phyloP scores from a whole-genome alignment of 2,329 filamentous ascomycete genomes.

The Escovopsis weberi region DNA sequence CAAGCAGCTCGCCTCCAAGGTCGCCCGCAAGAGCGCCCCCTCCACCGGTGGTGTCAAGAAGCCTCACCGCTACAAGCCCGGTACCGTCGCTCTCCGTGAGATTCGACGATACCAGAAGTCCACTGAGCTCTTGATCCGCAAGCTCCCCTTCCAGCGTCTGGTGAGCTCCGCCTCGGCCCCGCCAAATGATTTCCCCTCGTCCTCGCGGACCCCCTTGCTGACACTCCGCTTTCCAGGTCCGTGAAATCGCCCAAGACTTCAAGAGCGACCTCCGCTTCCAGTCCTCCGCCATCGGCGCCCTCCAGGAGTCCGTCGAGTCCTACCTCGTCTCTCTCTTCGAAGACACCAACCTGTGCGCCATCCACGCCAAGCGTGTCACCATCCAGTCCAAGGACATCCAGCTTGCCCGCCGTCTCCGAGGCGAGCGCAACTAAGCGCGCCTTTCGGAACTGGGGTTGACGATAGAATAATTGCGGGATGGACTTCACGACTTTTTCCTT shows the following conservation, averaged over 20 bases:
- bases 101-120: constrained; percentile 98
- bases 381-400: constrained; percentile 98
- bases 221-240: constrained; percentile 34
- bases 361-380: constrained; percentile 98
- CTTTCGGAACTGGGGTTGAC: constrained; percentile 2
- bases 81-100: constrained; percentile 94
- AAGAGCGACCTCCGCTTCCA: constrained; percentile 96
- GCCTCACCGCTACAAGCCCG: constrained; percentile 80
- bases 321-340: constrained; percentile 98
- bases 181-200: constrained; percentile 5
- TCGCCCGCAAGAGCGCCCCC: constrained; percentile 93
- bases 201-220: background rate
- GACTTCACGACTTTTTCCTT: constrained; percentile 1
- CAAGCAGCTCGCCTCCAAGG: constrained; percentile 99
- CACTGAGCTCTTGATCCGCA: constrained; percentile 89
- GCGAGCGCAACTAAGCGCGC: constrained; percentile 64
- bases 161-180: constrained; percentile 29
- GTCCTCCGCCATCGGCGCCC: constrained; percentile 89
- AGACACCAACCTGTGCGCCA: constrained; percentile 96
- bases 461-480: constrained; percentile 13
- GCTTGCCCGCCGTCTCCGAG: constrained; percentile 85
- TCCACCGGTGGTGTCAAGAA: constrained; percentile 97
- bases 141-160: constrained; percentile 94
- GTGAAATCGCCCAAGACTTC: constrained; percentile 93
- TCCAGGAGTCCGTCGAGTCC: constrained; percentile 97